Evolutionary conservation across 441 rosid species (phyloP).

Genomic region (Kokia cookei): DNA sequence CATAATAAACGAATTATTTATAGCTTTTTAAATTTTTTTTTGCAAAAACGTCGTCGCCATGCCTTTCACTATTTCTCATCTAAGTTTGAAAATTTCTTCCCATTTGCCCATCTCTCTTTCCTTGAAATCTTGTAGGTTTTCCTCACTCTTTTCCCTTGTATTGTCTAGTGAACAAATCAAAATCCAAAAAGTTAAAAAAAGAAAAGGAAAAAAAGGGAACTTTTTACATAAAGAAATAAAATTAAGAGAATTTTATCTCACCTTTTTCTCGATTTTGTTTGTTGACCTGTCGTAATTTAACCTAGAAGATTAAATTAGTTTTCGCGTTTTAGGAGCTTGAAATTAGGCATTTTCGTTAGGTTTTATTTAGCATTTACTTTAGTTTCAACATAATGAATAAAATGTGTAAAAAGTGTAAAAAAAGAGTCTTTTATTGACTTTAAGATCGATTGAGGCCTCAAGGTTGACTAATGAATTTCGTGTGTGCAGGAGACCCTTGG

Average conservation of each 20-base stretch:
- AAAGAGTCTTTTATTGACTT: too few species aligned
- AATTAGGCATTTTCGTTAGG: too few species aligned
- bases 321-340: too few species aligned
- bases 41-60: slow-evolving; percentile 38
- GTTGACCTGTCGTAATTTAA: too few species aligned
- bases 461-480: too few species aligned
- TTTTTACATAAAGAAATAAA: not conserved
- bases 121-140: slow-evolving; percentile 28
- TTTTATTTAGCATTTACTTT: too few species aligned
- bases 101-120: slow-evolving; percentile 15
- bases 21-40: slow-evolving; percentile 14
- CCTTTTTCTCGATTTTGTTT: not conserved
- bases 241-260: not conserved
- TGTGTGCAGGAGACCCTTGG: too few species aligned
- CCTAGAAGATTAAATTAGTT: too few species aligned
- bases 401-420: too few species aligned
- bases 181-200: not conserved
- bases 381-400: too few species aligned
- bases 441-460: too few species aligned
- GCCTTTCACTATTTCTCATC: slow-evolving; percentile 16
- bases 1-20: slow-evolving; percentile 10
- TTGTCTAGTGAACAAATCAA: not conserved
- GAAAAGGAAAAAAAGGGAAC: not conserved
- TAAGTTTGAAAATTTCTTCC: slow-evolving; percentile 13
- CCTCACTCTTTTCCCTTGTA: not conserved